A percentile compares a stretch with the other conserved stretches of the same genome.
Conservation (phyloP, 768 basidiomycete genomes). For the Boletus subcaerulescens region DNA sequence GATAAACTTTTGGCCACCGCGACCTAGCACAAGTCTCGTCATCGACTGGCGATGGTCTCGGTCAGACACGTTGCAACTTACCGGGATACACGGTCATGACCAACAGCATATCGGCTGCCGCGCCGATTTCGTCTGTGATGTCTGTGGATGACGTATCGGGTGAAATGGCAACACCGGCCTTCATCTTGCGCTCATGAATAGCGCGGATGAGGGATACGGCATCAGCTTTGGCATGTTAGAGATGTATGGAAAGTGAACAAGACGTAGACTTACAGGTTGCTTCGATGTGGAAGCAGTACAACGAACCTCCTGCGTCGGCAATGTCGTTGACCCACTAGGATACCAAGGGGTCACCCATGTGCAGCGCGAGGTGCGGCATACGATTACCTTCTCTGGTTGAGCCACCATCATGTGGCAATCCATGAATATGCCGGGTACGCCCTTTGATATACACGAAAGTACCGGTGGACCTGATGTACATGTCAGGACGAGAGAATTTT, state of each 20-base stretch:
- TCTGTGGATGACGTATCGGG: conserved; percentile 88
- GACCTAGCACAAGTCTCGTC: conserved; percentile 44
- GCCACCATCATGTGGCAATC: conserved; percentile 99
- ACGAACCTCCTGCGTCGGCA: conserved; percentile 89
- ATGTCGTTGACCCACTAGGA: conserved; percentile 93
- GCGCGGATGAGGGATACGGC: conserved; percentile 72
- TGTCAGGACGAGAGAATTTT: conserved; percentile 10
- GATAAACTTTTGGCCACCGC: conserved; percentile 95
- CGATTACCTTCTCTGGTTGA: conserved; percentile 79
- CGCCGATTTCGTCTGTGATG: conserved; percentile 83
- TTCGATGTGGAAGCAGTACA: conserved; percentile 97
- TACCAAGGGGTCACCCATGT: neutral
- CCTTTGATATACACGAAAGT: conserved; percentile 78
- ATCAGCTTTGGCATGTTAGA: conserved; percentile 45
- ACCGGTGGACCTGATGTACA: conserved; percentile 72
- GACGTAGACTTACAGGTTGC: conserved; percentile 64
- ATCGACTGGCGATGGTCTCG: neutral
- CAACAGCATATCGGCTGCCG: conserved; percentile 88
- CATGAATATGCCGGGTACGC: conserved; percentile 96
- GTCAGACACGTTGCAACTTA: conserved; percentile 23
- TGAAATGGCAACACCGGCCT: conserved; percentile 94
- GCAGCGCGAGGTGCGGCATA: neutral
- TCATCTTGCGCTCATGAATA: conserved; percentile 86
- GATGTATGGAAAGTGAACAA: conserved; percentile 10
- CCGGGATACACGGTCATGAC: conserved; percentile 99